These are phyloP conservation scores for Trypanosoma mega DNA, from an alignment of 208 protist species.

Conservation along the genomic window DNA sequence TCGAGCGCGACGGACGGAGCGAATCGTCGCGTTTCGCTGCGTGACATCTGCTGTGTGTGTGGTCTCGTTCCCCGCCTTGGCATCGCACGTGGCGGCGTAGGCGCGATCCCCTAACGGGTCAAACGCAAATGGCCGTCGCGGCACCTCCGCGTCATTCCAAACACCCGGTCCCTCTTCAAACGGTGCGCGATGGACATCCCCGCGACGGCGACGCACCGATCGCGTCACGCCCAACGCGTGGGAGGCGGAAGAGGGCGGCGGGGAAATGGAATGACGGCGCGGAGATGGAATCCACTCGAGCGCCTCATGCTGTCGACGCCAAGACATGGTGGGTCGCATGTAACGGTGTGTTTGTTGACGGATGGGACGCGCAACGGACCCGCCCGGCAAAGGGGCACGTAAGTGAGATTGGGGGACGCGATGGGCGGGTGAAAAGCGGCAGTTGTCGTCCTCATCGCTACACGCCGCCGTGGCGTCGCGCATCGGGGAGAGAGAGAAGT, in stretches of 20 bases:
- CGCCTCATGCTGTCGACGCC: constrained; percentile 24
- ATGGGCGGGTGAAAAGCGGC: no score
- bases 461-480: constrained; percentile 13
- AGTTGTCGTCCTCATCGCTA: no score
- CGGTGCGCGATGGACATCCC: constrained; percentile 45
- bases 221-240: background rate
- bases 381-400: no score
- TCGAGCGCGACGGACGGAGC: constrained; percentile 9
- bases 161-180: constrained; percentile 66
- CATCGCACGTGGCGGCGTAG: constrained; percentile 1
- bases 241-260: background rate
- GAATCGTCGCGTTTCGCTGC: constrained; percentile 14
- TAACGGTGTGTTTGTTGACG: constrained; percentile 20
- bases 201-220: background rate
- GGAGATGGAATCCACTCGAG: constrained; percentile 19
- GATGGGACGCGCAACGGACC: no score
- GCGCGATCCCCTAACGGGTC: constrained; percentile 12
- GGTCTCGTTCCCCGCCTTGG: no score
- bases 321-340: constrained; percentile 26
- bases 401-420: no score
- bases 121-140: constrained; percentile 33
- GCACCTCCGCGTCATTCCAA: constrained; percentile 30
- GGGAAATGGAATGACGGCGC: background rate
- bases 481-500: constrained; percentile 26
- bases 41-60: no score